phyloP scores from a whole-genome alignment of 2,329 filamentous ascomycete genomes.

The Escovopsis sp. region DNA sequence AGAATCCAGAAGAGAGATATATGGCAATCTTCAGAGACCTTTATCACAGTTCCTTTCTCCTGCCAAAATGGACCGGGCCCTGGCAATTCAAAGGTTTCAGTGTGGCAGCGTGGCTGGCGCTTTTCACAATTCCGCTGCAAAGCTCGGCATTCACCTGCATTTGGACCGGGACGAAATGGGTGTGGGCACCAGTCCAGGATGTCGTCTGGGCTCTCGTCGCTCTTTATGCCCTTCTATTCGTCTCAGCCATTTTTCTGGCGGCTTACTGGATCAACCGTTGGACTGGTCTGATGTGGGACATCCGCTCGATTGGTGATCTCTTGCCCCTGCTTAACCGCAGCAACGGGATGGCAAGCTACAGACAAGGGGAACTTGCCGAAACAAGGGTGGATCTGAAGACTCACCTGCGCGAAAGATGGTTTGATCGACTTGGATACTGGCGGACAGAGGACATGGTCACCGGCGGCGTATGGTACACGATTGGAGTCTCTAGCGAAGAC shows the following conservation, averaged over 20 bases:
- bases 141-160: slow-evolving; percentile 60
- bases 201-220: slow-evolving; percentile 65
- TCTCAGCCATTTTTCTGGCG: slow-evolving; percentile 38
- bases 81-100: slow-evolving; percentile 51
- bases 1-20: slow-evolving; percentile 41
- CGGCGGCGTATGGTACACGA: slow-evolving; percentile 61
- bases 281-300: slow-evolving; percentile 77
- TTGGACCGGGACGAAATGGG: slow-evolving; percentile 46
- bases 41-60: slow-evolving; percentile 54
- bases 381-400: slow-evolving; percentile 36
- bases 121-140: slow-evolving; percentile 69
- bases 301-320: slow-evolving; percentile 67
- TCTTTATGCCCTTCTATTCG: slow-evolving; percentile 54
- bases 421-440: slow-evolving; percentile 79
- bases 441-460: slow-evolving; percentile 45
- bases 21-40: slow-evolving; percentile 54
- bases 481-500: slow-evolving; percentile 38
- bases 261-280: slow-evolving; percentile 48
- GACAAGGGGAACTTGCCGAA: slow-evolving; percentile 44
- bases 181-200: slow-evolving; percentile 65
- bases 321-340: slow-evolving; percentile 65
- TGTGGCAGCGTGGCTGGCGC: slow-evolving; percentile 59
- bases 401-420: slow-evolving; percentile 38
- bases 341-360: slow-evolving; percentile 62
- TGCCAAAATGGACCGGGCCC: slow-evolving; percentile 45